Conservation (phyloP, 345 rosid genomes). For the Populus simonii region DNA sequence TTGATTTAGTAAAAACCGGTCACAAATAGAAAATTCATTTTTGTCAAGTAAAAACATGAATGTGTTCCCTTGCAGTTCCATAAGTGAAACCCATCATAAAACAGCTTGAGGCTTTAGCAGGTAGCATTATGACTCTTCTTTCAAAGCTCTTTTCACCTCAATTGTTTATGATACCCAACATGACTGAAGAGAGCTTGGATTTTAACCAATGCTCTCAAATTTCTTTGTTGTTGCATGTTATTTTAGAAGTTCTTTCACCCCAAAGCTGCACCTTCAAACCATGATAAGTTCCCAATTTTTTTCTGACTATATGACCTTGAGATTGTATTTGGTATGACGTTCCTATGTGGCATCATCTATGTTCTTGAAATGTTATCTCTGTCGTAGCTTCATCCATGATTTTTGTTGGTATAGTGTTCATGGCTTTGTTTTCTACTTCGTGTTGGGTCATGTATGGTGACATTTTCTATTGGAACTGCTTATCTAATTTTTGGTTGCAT, state of each 20-base stretch:
- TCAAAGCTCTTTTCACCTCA: neutral
- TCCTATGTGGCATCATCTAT: neutral
- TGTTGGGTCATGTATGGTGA: neutral
- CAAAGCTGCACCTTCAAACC: neutral
- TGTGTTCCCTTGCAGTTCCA: neutral
- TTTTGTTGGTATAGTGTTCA: neutral
- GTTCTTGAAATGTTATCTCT: neutral
- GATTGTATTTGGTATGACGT: neutral
- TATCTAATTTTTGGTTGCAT: slow-evolving; percentile 13
- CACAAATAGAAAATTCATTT: neutral
- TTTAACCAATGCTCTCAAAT: no score
- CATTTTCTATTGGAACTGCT: neutral
- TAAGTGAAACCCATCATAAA: neutral
- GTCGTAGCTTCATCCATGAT: neutral
- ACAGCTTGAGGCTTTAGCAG: neutral
- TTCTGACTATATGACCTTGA: neutral
- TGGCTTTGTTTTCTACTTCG: neutral
- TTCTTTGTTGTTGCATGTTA: no score
- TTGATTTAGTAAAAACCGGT: no score
- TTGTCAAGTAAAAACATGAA: no score
- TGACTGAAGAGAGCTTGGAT: neutral
- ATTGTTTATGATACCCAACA: neutral
- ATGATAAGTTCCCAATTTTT: neutral
- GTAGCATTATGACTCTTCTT: neutral
- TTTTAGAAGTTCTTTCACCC: neutral